phyloP scores from a whole-genome alignment of 1,284 basidiomycete species.

The Irpex rosettiformis region DNA sequence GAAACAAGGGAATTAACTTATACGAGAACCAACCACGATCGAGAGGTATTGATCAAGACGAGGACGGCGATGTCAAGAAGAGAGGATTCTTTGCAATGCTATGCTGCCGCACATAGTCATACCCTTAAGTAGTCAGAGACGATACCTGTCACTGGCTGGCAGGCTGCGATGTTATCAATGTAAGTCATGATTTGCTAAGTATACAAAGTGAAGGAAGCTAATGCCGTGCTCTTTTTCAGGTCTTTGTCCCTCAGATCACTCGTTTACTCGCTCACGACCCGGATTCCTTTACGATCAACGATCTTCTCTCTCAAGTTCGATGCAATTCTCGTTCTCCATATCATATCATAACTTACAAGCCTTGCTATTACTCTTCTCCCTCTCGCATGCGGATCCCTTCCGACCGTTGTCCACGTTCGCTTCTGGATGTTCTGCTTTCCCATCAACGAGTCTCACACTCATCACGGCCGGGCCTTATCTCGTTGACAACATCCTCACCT shows the following conservation, averaged over 20 bases:
- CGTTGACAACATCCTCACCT: conserved; percentile 15
- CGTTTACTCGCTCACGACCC: not conserved
- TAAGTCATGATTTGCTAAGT: conserved; percentile 11
- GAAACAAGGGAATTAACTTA: conserved; percentile 38
- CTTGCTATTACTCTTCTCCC: not conserved
- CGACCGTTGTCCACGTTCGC: conserved; percentile 2
- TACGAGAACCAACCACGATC: conserved; percentile 50
- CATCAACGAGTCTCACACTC: conserved; percentile 6
- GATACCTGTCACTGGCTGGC: conserved; percentile 12
- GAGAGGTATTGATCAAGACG: conserved; percentile 44
- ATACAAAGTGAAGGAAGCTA: not conserved
- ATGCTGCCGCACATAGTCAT: conserved; percentile 65
- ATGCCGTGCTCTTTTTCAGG: not conserved
- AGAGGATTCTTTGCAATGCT: conserved; percentile 57
- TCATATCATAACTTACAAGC: conserved; percentile 5
- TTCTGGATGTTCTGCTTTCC: conserved; percentile 9
- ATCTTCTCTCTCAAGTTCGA: not conserved
- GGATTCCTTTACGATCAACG: not conserved
- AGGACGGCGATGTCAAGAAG: conserved; percentile 44
- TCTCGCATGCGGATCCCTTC: not conserved
- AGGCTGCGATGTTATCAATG: conserved; percentile 22
- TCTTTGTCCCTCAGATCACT: not conserved
- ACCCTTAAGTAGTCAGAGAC: not conserved
- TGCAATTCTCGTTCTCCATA: not conserved
- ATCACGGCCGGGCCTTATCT: not conserved